Conservation (phyloP, 2,329 filamentous ascomycete genomes). For the Drechslerella dactyloides region DNA sequence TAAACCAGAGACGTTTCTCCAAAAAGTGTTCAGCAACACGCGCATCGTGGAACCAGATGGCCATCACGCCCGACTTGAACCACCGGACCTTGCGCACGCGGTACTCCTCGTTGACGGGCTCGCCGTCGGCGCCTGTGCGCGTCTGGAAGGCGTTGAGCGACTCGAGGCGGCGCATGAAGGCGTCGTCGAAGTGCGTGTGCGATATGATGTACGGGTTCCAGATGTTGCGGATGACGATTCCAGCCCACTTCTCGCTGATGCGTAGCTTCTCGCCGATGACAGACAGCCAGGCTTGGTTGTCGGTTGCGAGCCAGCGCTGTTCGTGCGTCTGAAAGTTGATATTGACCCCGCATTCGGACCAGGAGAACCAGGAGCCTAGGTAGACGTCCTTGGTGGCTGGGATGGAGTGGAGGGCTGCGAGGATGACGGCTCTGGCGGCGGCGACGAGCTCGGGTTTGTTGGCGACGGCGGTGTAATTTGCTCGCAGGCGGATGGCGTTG, state of each 20-base stretch:
- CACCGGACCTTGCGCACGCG: conserved; percentile 32
- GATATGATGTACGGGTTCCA: conserved; percentile 36
- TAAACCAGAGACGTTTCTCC: conserved; percentile 24
- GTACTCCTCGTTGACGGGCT: conserved; percentile 11
- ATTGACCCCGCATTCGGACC: conserved; percentile 27
- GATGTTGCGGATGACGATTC: conserved; percentile 34
- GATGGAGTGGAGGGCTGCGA: conserved; percentile 22
- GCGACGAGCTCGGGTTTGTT: conserved; percentile 28
- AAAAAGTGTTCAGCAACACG: conserved; percentile 25
- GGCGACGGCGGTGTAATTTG: conserved; percentile 15
- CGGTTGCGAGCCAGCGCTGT: conserved; percentile 33
- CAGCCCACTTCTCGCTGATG: conserved; percentile 36
- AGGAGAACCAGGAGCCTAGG: conserved; percentile 43
- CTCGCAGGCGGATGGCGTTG: conserved; percentile 28
- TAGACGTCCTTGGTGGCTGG: conserved; percentile 19
- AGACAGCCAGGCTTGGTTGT: conserved; percentile 24
- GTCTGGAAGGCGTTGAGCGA: conserved; percentile 12
- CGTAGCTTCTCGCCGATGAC: conserved; percentile 18
- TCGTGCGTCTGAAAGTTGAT: conserved; percentile 34
- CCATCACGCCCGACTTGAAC: conserved; percentile 27
- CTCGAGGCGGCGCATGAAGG: conserved; percentile 23
- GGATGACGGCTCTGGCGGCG: conserved; percentile 18
- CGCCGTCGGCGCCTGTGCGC: background rate
- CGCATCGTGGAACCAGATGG: conserved; percentile 38
- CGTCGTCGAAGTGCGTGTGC: conserved; percentile 5